Base-by-base conservation (phyloP, 2,329 filamentous ascomycete genomes). In the Pseudocercospora ulei region DNA sequence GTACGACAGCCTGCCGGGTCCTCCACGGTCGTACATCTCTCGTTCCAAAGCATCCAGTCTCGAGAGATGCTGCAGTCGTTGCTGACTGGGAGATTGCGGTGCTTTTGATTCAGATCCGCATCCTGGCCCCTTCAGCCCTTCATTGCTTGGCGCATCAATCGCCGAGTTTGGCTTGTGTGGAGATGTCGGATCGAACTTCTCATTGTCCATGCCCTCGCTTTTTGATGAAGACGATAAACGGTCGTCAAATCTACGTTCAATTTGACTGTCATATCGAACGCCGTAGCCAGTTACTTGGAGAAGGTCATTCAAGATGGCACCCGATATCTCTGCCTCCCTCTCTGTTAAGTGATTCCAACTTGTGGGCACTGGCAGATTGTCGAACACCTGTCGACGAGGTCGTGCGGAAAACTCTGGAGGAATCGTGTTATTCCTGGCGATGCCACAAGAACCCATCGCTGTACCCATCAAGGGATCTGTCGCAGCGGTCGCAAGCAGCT, bases 1-100 rank as follows among this genome's bases (percentile, higher is more conserved):
- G 49, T 79, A 87, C 55, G 65, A 82, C 31, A 96, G 66, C 55
- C 78, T 75, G 1, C 85, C 88, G 4, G 78, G 82, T 1, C 86
- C 87, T n/a, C 82, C 84, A 16, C 84, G 71, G 41, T 71, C 66
- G 39, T 69, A 69, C 1, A 83, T 79, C 56, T 86, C 77, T 23
- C 70, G 65, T 55, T 90, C 82, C 1, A 79, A 72, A 9, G 70
- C 57, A 49, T 80, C 76, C 5, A 87, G 65, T 17, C 56, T 54
- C 5, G 61, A 59, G 56, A 67, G 67, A 7, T 65, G 64, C 11
- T 63, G 62, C 3, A 76, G 60, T 23, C 42, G 44, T 18, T 37
- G 18, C 18, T 31, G 43, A 5, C 44, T 35, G 3, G 48, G 43
- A 17, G 33, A 27, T 18, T 27, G 16, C 11, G 24, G 11, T 7